Evolutionary conservation across 345 rosid genomes (phyloP).

Genomic region (Linum lewisii): DNA sequence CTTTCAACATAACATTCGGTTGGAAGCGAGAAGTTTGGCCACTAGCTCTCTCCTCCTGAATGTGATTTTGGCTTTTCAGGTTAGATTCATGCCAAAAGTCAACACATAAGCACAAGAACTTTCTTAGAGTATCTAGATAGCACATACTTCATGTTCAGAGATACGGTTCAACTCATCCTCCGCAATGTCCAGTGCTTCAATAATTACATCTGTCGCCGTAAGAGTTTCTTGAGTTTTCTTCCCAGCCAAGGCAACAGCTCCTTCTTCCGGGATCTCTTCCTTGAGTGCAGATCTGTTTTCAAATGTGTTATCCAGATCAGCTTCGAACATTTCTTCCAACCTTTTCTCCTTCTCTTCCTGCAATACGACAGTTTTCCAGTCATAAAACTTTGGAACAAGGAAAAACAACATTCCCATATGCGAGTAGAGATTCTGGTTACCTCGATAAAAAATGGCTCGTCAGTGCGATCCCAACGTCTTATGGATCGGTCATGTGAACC

Average conservation of each 20-base stretch:
- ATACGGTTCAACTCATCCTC: constrained; percentile 55
- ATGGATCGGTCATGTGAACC: constrained; percentile 97
- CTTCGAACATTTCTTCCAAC: constrained; percentile 84
- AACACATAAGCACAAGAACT: not conserved
- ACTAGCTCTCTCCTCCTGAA: constrained; percentile 62
- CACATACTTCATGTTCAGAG: constrained; percentile 57
- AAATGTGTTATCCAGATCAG: constrained; percentile 61
- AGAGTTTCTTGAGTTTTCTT: constrained; percentile 71
- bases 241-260: constrained; percentile 80
- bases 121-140: not conserved
- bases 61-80: no score
- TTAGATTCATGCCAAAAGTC: not conserved
- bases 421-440: constrained; percentile 21
- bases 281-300: constrained; percentile 48
- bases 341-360: constrained; percentile 98
- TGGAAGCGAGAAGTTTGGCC: constrained; percentile 47
- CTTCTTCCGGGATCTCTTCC: constrained; percentile 89
- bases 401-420: constrained; percentile 1
- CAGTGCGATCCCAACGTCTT: constrained; percentile 97
- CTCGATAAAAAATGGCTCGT: constrained; percentile 95
- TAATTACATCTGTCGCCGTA: constrained; percentile 67
- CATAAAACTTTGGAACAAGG: not conserved
- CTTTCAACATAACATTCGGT: constrained; percentile 60
- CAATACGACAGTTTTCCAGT: constrained; percentile 10
- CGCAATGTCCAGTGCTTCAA: constrained; percentile 71